Conservation (phyloP, 306 rosid species). For the Alnus rubra region DNA sequence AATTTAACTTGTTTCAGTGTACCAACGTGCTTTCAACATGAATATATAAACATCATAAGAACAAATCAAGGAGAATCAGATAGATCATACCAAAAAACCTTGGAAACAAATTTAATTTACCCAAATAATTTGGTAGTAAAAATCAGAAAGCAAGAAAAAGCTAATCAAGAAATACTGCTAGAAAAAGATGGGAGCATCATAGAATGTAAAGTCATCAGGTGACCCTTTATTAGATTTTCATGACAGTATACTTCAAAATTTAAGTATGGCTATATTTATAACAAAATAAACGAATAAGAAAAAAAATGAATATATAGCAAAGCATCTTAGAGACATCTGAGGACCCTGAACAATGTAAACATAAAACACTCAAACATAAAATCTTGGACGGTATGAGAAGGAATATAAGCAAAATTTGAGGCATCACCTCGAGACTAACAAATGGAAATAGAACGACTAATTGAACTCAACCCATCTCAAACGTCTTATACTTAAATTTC, state of each 20-base stretch:
- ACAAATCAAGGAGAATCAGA: not conserved
- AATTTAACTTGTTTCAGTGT: not conserved
- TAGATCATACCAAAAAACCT: not conserved
- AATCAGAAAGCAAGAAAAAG: not conserved
- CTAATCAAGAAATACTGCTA: not conserved
- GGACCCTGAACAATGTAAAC: too few species aligned
- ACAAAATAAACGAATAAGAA: not conserved
- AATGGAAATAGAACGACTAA: not conserved
- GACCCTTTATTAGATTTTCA: not conserved
- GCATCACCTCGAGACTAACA: not conserved
- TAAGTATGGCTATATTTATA: not conserved
- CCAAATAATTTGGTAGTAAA: not conserved
- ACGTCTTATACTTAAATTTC: not conserved
- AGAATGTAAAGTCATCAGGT: not conserved
- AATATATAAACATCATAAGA: not conserved
- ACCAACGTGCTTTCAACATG: not conserved
- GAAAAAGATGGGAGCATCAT: not conserved
- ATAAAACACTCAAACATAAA: not conserved
- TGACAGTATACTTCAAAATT: not conserved
- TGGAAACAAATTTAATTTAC: not conserved
- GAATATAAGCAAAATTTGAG: not conserved
- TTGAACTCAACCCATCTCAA: not conserved
- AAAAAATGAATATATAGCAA: not conserved
- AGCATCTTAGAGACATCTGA: not conserved
- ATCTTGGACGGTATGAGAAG: not conserved